Evolutionary conservation across 2,329 filamentous ascomycete species (phyloP).

Genomic region (Cladophialophora carrionii): DNA sequence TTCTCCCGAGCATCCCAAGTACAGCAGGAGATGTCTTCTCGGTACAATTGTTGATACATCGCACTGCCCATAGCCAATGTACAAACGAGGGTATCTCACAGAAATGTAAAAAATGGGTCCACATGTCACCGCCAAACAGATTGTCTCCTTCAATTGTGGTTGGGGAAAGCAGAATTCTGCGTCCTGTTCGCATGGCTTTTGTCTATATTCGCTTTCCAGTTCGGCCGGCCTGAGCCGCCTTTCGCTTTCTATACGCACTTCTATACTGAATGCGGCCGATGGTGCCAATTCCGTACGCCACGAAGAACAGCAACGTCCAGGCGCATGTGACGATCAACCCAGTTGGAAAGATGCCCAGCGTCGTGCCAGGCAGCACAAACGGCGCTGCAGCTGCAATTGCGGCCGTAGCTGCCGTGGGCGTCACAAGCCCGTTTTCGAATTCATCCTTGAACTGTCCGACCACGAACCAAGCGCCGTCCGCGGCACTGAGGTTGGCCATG

Average conservation of each 20-base stretch:
- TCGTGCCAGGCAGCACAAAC: constrained; percentile 43
- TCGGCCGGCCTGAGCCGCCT: constrained; percentile 29
- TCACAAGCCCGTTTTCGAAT: constrained; percentile 35
- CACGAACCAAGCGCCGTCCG: constrained; percentile 45
- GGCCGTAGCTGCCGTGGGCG: constrained; percentile 34
- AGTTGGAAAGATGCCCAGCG: constrained; percentile 42
- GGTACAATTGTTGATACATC: not conserved
- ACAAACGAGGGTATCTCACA: constrained; percentile 30
- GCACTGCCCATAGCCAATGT: not conserved
- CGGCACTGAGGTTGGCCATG: constrained; percentile 41
- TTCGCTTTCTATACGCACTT: constrained; percentile 42
- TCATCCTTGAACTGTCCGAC: constrained; percentile 41
- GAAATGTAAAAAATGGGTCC: constrained; percentile 8
- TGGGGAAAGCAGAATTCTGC: not conserved
- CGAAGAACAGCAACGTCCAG: constrained; percentile 43
- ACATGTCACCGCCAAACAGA: not conserved
- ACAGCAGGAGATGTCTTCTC: not conserved
- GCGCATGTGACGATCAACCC: constrained; percentile 43
- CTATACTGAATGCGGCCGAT: constrained; percentile 42
- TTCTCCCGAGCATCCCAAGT: not conserved
- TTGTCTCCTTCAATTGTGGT: not conserved
- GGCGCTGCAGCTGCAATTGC: constrained; percentile 38
- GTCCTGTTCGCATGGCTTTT: not conserved
- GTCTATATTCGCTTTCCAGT: constrained; percentile 34
- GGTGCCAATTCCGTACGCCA: constrained; percentile 43